Evolutionary conservation across 169 alveolate species (phyloP).

Genomic region (Plasmodium cynomolgi): DNA sequence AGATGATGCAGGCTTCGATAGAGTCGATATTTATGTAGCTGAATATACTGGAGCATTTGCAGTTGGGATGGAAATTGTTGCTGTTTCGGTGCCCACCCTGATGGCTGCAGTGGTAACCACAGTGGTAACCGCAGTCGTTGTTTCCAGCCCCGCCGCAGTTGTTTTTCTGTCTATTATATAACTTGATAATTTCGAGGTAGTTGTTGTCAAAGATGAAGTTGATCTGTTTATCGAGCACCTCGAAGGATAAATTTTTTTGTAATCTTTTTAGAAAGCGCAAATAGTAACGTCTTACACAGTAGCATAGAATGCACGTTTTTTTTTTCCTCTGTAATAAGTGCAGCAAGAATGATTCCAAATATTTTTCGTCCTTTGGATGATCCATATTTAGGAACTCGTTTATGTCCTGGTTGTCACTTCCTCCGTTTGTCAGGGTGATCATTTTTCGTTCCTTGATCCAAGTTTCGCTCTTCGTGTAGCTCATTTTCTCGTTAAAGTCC

Average conservation of each 20-base stretch:
- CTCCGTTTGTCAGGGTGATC: not conserved
- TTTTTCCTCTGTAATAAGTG: constrained; percentile 25
- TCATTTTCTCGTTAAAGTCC: constrained; percentile 13
- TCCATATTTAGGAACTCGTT: not conserved
- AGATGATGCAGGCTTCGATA: constrained; percentile 55
- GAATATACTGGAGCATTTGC: constrained; percentile 43
- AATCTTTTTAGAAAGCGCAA: constrained; percentile 23
- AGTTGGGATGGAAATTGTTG: not conserved
- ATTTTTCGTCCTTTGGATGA: constrained; percentile 5
- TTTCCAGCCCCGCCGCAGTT: not conserved
- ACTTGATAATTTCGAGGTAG: constrained; percentile 21
- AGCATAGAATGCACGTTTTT: constrained; percentile 67
- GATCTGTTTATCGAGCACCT: constrained; percentile 27
- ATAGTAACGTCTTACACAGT: constrained; percentile 57
- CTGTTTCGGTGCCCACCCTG: not conserved
- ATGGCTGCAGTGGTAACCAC: not conserved
- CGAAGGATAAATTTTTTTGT: constrained; percentile 30
- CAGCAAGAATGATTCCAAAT: constrained; percentile 48
- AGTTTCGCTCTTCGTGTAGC: constrained; percentile 4
- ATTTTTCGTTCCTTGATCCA: constrained; percentile 11
- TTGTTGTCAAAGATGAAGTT: constrained; percentile 61
- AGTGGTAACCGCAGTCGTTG: not conserved
- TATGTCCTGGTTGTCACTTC: not conserved
- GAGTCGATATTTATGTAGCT: constrained; percentile 39
- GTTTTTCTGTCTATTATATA: not conserved